Percentiles rank a stretch among this genome's conserved stretches.
Evolutionary conservation across 352 stramenopile genomes (phyloP).

Genomic region (Globisporangium acanthophoron): DNA sequence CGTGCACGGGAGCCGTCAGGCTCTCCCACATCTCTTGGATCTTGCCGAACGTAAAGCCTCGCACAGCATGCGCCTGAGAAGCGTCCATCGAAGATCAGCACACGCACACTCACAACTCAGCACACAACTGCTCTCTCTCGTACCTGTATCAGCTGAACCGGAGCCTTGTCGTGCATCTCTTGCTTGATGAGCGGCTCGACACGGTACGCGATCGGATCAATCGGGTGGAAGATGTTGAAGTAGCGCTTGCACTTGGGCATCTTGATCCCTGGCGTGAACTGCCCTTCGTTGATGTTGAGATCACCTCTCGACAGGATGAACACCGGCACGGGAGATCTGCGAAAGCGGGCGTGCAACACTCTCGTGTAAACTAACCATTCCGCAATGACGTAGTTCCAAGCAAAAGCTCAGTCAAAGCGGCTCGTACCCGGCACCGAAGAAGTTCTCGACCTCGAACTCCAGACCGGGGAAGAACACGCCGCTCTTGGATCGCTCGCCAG

Average conservation of each 20-base stretch:
- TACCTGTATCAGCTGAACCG: conserved; percentile 77
- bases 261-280: conserved; percentile 76
- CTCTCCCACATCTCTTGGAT: conserved; percentile 73
- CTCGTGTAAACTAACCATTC: not conserved
- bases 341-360: not conserved
- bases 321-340: conserved; percentile 72
- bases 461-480: conserved; percentile 72
- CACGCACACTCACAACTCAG: not conserved
- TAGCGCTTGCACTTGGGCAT: conserved; percentile 77
- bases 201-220: conserved; percentile 89
- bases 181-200: conserved; percentile 87
- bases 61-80: conserved; percentile 53
- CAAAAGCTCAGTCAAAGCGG: not conserved
- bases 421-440: conserved; percentile 74
- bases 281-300: conserved; percentile 64
- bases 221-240: conserved; percentile 91
- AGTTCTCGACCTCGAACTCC: conserved; percentile 85
- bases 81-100: not conserved
- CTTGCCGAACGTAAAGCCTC: conserved; percentile 61
- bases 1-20: conserved; percentile 61
- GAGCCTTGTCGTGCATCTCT: conserved; percentile 85
- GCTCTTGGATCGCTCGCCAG: conserved; percentile 51
- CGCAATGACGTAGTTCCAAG: not conserved
- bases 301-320: conserved; percentile 83
- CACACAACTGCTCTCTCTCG: not conserved